phyloP scores from a whole-genome alignment of 441 rosid genomes.

The Croton laevigatus region DNA sequence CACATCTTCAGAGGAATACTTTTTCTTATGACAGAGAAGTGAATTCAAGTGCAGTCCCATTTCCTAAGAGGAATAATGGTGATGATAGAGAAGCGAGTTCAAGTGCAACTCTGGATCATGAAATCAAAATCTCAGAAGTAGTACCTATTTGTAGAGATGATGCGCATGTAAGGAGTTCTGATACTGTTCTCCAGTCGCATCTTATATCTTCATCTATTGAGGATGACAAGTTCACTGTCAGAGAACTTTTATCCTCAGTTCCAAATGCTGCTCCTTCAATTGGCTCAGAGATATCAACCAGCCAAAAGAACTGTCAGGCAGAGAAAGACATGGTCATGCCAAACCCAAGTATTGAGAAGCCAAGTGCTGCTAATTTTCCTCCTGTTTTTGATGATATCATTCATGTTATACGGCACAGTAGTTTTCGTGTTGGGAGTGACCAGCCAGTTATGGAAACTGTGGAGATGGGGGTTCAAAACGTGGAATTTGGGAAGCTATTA shows the following conservation, averaged over 20 bases:
- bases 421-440: slow-evolving; percentile 81
- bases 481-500: slow-evolving; percentile 68
- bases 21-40: slow-evolving; percentile 22
- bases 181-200: slow-evolving; percentile 30
- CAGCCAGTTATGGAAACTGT: slow-evolving; percentile 78
- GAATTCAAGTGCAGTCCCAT: slow-evolving; percentile 24
- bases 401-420: slow-evolving; percentile 82
- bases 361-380: slow-evolving; percentile 42
- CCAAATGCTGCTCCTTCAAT: slow-evolving; percentile 33
- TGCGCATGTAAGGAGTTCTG: slow-evolving; percentile 36
- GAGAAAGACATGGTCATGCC: slow-evolving; percentile 41
- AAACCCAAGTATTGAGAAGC: slow-evolving; percentile 39
- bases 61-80: slow-evolving; percentile 27
- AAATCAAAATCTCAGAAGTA: slow-evolving; percentile 35
- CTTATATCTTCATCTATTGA: slow-evolving; percentile 35
- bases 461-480: slow-evolving; percentile 73
- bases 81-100: slow-evolving; percentile 27
- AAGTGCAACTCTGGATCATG: slow-evolving; percentile 22
- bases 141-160: slow-evolving; percentile 29
- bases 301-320: slow-evolving; percentile 36
- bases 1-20: slow-evolving; percentile 28
- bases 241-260: slow-evolving; percentile 54
- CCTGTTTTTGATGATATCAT: slow-evolving; percentile 76
- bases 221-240: slow-evolving; percentile 67
- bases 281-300: slow-evolving; percentile 34